These are phyloP conservation scores for Mrakiaceae sp. DNA, from an alignment of 1,284 basidiomycete species.

Conservation along the genomic window DNA sequence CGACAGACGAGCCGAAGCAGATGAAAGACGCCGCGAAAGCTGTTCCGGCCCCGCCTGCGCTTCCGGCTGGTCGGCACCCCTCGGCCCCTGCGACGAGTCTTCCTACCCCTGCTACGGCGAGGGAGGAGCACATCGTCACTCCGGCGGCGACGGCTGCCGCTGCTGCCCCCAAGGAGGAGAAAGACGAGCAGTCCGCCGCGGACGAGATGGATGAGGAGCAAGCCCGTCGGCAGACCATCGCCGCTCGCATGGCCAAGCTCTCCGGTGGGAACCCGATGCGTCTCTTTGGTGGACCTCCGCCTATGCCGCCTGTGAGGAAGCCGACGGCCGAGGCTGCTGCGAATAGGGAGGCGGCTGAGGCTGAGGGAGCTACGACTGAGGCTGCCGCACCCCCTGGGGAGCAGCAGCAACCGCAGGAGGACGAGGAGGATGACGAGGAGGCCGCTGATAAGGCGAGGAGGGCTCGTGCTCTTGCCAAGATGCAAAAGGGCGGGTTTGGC, in stretches of 20 bases:
- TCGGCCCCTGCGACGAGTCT: no score
- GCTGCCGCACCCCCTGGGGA: constrained; percentile 5
- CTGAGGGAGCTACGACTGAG: background rate
- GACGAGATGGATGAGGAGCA: constrained; percentile 52
- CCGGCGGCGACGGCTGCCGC: background rate
- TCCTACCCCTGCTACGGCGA: no score
- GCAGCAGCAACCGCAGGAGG: constrained; percentile 7
- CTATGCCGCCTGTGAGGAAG: constrained; percentile 12
- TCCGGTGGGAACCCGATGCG: constrained; percentile 53
- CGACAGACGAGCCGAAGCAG: no score
- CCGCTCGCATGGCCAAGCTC: constrained; percentile 76
- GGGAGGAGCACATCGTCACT: no score
- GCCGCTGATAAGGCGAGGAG: constrained; percentile 29
- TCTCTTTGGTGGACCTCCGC: constrained; percentile 46
- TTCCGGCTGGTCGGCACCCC: background rate
- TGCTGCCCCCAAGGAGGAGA: background rate
- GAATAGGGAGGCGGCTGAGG: background rate
- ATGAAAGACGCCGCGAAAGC: no score
- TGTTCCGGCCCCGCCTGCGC: background rate
- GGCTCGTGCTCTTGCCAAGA: constrained; percentile 21
- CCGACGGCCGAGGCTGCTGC: background rate
- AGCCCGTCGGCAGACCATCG: constrained; percentile 64
- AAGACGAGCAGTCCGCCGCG: background rate
- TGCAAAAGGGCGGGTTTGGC: constrained; percentile 24
- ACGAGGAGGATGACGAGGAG: constrained; percentile 32